phyloP scores from a whole-genome alignment of 2,329 filamentous ascomycete genomes.

The Eutypella sp. region DNA sequence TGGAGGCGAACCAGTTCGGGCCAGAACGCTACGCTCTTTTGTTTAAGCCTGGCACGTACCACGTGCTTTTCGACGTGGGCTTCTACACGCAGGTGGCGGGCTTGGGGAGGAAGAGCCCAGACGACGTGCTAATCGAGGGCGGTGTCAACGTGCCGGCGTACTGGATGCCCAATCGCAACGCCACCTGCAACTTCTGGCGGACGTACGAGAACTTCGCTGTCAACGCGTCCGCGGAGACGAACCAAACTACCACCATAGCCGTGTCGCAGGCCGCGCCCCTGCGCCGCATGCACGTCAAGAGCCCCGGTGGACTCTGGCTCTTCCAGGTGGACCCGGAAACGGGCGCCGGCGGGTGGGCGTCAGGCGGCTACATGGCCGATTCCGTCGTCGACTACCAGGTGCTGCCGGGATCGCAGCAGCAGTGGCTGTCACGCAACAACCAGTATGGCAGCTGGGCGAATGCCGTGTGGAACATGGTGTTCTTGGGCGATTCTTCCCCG shows the following conservation, averaged over 20 bases:
- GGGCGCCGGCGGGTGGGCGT: slow-evolving; percentile 27
- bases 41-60: slow-evolving; percentile 27
- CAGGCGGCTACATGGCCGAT: slow-evolving; percentile 29
- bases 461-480: slow-evolving; percentile 31
- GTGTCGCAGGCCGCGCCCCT: slow-evolving; percentile 29
- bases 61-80: slow-evolving; percentile 28
- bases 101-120: slow-evolving; percentile 23
- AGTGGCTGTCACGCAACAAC: slow-evolving; percentile 30
- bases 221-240: slow-evolving; percentile 25
- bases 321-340: slow-evolving; percentile 28
- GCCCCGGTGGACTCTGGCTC: slow-evolving; percentile 27
- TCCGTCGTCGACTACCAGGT: slow-evolving; percentile 26
- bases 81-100: slow-evolving; percentile 30
- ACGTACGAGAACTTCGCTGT: slow-evolving; percentile 28
- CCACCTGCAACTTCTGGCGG: slow-evolving; percentile 31
- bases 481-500: slow-evolving; percentile 25
- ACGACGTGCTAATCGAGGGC: slow-evolving; percentile 27
- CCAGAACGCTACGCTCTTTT: slow-evolving; percentile 26
- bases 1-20: slow-evolving; percentile 30
- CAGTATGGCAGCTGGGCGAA: slow-evolving; percentile 29
- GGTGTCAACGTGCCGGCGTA: slow-evolving; percentile 29
- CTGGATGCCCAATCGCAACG: slow-evolving; percentile 31
- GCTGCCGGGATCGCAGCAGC: slow-evolving; percentile 29
- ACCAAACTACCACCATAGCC: slow-evolving; percentile 28
- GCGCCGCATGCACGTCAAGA: slow-evolving; percentile 26